Evolutionary conservation across 768 basidiomycete species (phyloP), one percentile per base, ranked within the genome.

Genomic region (Solioccasus polychromus): DNA sequence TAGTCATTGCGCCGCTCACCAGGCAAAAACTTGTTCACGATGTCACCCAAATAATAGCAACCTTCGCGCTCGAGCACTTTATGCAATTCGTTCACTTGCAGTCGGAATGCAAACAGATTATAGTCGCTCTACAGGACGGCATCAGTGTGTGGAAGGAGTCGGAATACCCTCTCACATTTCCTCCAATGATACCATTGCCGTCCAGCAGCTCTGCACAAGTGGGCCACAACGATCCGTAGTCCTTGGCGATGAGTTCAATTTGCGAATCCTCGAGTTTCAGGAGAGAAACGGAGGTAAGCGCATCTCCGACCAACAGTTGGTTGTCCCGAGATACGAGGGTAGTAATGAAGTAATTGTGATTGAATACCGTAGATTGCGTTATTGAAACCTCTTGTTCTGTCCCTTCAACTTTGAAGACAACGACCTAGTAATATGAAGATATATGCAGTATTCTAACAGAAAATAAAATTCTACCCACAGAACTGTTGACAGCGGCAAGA

Each of bases 261-360:
- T 70, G 72, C 3, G 61, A 68, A 11, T 68, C 69, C 2, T 55
- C 49, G 40, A 85, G 62, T 45, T 75, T 75, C 25, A 94, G 68
- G 22, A 91, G 53, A 3, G 90, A 84, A 15, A 94, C 74, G 0
- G 91, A 92, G 59, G 79, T 81, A 22, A 94, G 77, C 8, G 83
- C 81, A 58, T 96, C 93, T 28, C 88, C 88, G n/a, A 82, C 75
- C 15, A 88, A 66, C 20, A 95, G 61, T 36, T 66, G 68, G 48
- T 81, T 66, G 3, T 70, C 75, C 37, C 74, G 75, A 3, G 78
- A 68, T 0, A 76, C 79, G 18, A 96, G 66, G 44, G 78, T 82
- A 4, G 78, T 80, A 23, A 93, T 80, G 45, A 88, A 50, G 66
- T 93, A 92, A 44, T 88, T 92, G 60, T 91, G 88, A 52, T 86